Conservation (phyloP, 805 yeast genomes). For the Saccharomycopsis fibuligera region DNA sequence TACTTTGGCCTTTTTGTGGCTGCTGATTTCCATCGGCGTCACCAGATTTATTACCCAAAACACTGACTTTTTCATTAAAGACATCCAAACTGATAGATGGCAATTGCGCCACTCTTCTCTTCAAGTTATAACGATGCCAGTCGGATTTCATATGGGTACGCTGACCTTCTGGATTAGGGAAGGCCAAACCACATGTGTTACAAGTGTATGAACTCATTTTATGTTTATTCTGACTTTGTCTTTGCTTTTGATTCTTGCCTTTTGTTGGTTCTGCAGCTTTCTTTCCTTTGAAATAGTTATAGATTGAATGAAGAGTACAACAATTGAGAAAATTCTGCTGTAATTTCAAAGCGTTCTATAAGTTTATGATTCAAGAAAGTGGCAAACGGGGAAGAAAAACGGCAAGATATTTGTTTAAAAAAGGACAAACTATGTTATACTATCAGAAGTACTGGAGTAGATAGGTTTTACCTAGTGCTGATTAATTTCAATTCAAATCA, state of each 20-base stretch:
- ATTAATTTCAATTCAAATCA: neutral
- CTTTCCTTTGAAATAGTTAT: too few relatives aligned
- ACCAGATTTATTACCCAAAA: conserved; percentile 23
- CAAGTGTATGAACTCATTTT: conserved; percentile 46
- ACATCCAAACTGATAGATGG: conserved; percentile 65
- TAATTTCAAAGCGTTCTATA: too few relatives aligned
- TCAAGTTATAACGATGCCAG: conserved; percentile 96
- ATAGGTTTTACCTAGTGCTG: neutral
- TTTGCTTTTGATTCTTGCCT: neutral
- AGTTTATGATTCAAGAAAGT: too few relatives aligned
- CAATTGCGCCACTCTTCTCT: conserved; percentile 83
- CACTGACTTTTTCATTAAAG: conserved; percentile 62
- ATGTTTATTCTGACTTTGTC: neutral
- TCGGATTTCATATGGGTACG: conserved; percentile 93
- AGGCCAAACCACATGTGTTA: conserved; percentile 79
- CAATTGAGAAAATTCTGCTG: too few relatives aligned
- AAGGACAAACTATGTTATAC: too few relatives aligned
- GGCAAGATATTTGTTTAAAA: too few relatives aligned
- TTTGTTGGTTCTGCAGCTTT: neutral
- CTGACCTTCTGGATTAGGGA: conserved; percentile 70
- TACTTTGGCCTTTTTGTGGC: too few relatives aligned
- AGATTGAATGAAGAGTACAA: too few relatives aligned
- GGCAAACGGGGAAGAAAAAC: too few relatives aligned
- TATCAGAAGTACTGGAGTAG: neutral
- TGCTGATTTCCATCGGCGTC: conserved; percentile 24